Evolutionary conservation across 345 rosid genomes (phyloP).

Genomic region (Bruguiera parviflora): DNA sequence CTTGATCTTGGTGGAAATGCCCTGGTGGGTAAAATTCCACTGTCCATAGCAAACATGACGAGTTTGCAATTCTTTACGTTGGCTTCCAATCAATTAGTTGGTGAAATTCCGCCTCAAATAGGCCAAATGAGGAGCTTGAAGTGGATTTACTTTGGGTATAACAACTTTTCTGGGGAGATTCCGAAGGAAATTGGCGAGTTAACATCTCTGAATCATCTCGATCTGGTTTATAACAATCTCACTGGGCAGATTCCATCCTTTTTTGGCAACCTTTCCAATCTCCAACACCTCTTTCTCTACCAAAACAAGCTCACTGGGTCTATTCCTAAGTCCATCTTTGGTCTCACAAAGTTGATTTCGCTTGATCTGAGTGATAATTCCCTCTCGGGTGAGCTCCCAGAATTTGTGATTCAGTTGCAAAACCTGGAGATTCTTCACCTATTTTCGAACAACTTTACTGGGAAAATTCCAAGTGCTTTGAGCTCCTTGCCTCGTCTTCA

Average conservation of each 20-base stretch:
- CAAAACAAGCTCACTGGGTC: constrained; percentile 65
- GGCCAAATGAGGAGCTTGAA: constrained; percentile 51
- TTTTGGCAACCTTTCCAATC: constrained; percentile 53
- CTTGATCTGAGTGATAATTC: constrained; percentile 81
- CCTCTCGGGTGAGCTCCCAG: constrained; percentile 71
- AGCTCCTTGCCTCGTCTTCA: constrained; percentile 65
- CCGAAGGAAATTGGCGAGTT: constrained; percentile 59
- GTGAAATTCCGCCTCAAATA: constrained; percentile 50
- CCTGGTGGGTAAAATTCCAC: constrained; percentile 58
- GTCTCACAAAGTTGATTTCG: constrained; percentile 51
- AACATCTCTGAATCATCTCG: constrained; percentile 60
- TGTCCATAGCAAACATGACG: constrained; percentile 43
- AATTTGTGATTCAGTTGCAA: constrained; percentile 43
- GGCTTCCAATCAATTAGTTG: constrained; percentile 74
- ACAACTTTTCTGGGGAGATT: constrained; percentile 76
- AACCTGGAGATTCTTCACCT: constrained; percentile 80
- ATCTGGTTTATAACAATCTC: constrained; percentile 87
- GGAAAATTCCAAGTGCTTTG: constrained; percentile 56
- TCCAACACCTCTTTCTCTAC: constrained; percentile 68
- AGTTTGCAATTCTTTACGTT: constrained; percentile 57
- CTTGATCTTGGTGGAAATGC: constrained; percentile 88
- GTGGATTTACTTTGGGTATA: constrained; percentile 88
- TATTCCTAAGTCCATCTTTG: constrained; percentile 54
- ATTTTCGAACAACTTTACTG: constrained; percentile 68
- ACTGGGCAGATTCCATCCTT: constrained; percentile 64